phyloP scores from a whole-genome alignment of 2,329 filamentous ascomycete genomes.

The Fusarium dlaminii region DNA sequence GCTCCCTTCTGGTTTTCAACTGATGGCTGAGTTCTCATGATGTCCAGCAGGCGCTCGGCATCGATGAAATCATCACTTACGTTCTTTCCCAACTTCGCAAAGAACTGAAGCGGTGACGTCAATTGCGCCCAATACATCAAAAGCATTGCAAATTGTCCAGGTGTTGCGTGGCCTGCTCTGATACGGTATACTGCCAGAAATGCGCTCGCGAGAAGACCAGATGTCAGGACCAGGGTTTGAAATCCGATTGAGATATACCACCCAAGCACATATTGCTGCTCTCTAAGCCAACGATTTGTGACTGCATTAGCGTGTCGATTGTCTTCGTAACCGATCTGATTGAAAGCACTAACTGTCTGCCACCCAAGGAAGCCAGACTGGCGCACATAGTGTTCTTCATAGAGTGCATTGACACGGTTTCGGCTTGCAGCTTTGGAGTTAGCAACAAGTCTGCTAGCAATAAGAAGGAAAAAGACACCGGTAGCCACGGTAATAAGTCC shows the following conservation, averaged over 20 bases:
- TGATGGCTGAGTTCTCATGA: conserved; percentile 67
- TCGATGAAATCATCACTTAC: conserved; percentile 67
- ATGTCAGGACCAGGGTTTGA: conserved; percentile 71
- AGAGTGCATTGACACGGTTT: conserved; percentile 62
- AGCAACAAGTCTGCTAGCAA: conserved; percentile 62
- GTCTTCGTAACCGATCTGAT: conserved; percentile 66
- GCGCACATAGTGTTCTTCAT: conserved; percentile 64
- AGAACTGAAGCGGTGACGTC: conserved; percentile 76
- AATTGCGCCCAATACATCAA: conserved; percentile 80
- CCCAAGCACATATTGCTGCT: conserved; percentile 52
- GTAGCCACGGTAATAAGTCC: conserved; percentile 70
- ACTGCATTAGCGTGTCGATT: conserved; percentile 63
- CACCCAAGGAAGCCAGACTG: conserved; percentile 67
- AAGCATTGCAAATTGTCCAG: conserved; percentile 76
- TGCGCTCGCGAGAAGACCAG: conserved; percentile 72
- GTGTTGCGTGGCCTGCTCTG: conserved; percentile 65
- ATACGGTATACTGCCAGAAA: conserved; percentile 73
- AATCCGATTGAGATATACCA: conserved; percentile 64
- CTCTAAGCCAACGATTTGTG: conserved; percentile 50
- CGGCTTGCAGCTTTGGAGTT: conserved; percentile 60
- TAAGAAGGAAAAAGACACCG: conserved; percentile 64
- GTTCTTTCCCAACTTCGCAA: conserved; percentile 65
- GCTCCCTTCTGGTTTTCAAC: conserved; percentile 63
- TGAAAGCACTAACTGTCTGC: conserved; percentile 69
- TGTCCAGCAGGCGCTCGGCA: conserved; percentile 65